phyloP scores from a whole-genome alignment of 352 stramenopile genomes.

The Plasmopara viticola region DNA sequence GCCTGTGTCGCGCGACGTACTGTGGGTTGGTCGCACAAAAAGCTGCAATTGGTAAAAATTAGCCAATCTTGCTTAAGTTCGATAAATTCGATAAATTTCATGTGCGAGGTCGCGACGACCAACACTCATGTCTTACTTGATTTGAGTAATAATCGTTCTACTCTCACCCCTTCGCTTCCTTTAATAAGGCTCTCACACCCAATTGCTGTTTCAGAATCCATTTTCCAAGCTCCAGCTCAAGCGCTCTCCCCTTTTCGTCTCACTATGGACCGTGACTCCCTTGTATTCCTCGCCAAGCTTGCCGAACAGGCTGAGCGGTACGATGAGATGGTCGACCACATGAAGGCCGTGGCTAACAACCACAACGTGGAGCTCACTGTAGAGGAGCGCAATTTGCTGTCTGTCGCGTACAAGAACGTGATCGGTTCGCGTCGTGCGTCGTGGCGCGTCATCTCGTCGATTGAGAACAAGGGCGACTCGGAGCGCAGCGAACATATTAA shows the following conservation, averaged over 20 bases:
- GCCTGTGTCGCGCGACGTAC: slow-evolving; percentile 13
- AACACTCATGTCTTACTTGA: slow-evolving; percentile 6
- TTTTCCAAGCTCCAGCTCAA: slow-evolving; percentile 49
- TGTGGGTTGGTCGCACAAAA: slow-evolving; percentile 15
- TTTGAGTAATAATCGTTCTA: background rate
- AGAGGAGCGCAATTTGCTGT: slow-evolving; percentile 98
- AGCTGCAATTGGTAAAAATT: slow-evolving; percentile 16
- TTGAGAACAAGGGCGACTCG: slow-evolving; percentile 97
- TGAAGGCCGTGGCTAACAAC: slow-evolving; percentile 97
- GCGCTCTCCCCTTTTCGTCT: slow-evolving; percentile 9
- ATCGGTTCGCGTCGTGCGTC: slow-evolving; percentile 96
- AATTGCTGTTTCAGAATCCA: slow-evolving; percentile 49
- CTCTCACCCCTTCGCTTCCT: slow-evolving; percentile 16
- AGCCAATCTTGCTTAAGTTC: slow-evolving; percentile 9
- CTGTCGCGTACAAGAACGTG: slow-evolving; percentile 96
- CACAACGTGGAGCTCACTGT: slow-evolving; percentile 95
- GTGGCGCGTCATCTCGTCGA: slow-evolving; percentile 98
- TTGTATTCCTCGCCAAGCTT: slow-evolving; percentile 80
- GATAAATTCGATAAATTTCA: slow-evolving; percentile 24
- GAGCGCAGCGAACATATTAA: slow-evolving; percentile 83
- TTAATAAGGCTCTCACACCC: slow-evolving; percentile 4
- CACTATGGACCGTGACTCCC: slow-evolving; percentile 71
- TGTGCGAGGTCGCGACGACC: slow-evolving; percentile 10
- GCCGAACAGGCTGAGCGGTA: slow-evolving; percentile 82
- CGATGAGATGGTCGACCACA: slow-evolving; percentile 94